These are phyloP conservation scores for Nakaseomyces glabratus DNA, from an alignment of 1,139 yeast species.

Conservation along the genomic window DNA sequence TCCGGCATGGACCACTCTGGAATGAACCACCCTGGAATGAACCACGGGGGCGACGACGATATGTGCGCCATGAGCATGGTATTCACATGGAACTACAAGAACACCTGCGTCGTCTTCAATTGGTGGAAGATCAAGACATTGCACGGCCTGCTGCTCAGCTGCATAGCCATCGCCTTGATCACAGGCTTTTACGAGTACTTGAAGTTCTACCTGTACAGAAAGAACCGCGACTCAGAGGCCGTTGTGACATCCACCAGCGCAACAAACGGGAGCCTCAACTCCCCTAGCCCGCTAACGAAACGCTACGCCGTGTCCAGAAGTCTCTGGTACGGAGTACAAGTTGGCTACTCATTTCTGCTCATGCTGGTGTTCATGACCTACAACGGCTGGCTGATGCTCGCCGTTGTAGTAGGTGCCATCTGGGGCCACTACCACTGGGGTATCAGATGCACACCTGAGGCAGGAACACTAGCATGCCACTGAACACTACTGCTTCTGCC, in stretches of 20 bases:
- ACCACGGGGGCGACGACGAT: conserved; percentile 9
- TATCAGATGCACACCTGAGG: conserved; percentile 8
- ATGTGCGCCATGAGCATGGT: conserved; percentile 69
- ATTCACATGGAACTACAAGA: conserved; percentile 73
- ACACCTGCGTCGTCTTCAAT: conserved; percentile 60
- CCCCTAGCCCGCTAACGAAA: conserved; percentile 8
- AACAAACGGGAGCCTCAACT: conserved; percentile 7
- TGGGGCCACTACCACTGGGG: conserved; percentile 56
- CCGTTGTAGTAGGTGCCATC: conserved; percentile 62
- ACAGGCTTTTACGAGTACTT: conserved; percentile 56
- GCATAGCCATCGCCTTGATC: conserved; percentile 41
- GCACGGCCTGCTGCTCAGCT: conserved; percentile 44
- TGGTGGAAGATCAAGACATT: conserved; percentile 70
- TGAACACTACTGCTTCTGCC: no score
- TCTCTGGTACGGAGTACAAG: conserved; percentile 57
- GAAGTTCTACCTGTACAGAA: conserved; percentile 33
- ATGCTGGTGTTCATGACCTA: conserved; percentile 82
- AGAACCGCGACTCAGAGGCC: conserved; percentile 8
- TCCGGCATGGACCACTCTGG: conserved; percentile 31
- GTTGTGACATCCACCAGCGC: conserved; percentile 6
- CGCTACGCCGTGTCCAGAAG: conserved; percentile 33
- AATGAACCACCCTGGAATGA: conserved; percentile 14
- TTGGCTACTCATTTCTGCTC: conserved; percentile 65
- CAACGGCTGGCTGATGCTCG: conserved; percentile 74
- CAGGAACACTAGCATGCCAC: conserved; percentile 21